Conservation (phyloP, 2,329 filamentous ascomycete genomes). For the Macrophomina pseudophaseolina region DNA sequence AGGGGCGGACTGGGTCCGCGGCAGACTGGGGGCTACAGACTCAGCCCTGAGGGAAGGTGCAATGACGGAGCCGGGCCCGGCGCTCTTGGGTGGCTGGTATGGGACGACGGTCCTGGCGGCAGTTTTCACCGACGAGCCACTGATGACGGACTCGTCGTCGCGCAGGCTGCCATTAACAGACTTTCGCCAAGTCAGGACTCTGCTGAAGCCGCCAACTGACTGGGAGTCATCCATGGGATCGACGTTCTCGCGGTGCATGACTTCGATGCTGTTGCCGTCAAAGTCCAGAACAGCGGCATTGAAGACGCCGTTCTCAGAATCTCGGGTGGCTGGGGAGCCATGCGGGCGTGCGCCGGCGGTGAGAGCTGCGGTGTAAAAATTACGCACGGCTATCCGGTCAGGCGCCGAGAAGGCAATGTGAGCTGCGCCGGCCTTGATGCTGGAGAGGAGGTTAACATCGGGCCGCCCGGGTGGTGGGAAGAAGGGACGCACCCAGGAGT, state of each 20-base stretch:
- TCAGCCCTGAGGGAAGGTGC: conserved; percentile 34
- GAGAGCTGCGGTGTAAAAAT: conserved; percentile 73
- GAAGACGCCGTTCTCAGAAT: conserved; percentile 61
- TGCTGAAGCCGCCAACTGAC: conserved; percentile 47
- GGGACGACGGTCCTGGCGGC: conserved; percentile 30
- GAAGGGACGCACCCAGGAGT: conserved; percentile 57
- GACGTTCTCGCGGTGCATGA: conserved; percentile 63
- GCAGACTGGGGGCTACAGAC: conserved; percentile 33
- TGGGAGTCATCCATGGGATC: conserved; percentile 41
- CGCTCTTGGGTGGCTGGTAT: conserved; percentile 17
- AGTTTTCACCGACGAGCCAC: conserved; percentile 29
- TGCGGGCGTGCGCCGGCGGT: conserved; percentile 67
- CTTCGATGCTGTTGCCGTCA: conserved; percentile 84
- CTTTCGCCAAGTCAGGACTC: conserved; percentile 49
- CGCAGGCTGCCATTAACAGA: conserved; percentile 39
- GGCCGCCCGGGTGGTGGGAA: background rate
- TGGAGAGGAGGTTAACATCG: conserved; percentile 28
- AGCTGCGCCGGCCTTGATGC: conserved; percentile 58
- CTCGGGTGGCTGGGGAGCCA: conserved; percentile 60
- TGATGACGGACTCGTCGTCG: conserved; percentile 32
- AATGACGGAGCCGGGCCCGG: conserved; percentile 30
- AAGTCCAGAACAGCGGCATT: conserved; percentile 73
- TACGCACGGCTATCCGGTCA: conserved; percentile 67
- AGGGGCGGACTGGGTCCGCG: conserved; percentile 42
- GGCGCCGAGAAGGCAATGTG: conserved; percentile 73